Evolutionary conservation across 257 asterid genomes (phyloP).

Genomic region (Forsythia suspensa): DNA sequence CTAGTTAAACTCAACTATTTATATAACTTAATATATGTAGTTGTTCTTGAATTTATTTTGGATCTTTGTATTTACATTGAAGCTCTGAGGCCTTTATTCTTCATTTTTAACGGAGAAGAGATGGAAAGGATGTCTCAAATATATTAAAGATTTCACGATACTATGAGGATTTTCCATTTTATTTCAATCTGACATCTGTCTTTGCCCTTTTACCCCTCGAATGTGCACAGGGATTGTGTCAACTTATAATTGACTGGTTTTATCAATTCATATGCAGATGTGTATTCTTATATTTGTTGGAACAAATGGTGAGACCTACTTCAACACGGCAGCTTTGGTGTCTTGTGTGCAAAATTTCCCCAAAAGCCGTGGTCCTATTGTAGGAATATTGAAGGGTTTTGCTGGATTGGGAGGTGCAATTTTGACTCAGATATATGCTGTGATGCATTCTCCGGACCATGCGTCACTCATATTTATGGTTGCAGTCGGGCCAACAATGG

Average conservation of each 20-base stretch:
- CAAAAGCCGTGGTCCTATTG: constrained; percentile 54
- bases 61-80: background rate
- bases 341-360: constrained; percentile 62
- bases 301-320: constrained; percentile 61
- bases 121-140: no score
- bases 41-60: no score
- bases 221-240: background rate
- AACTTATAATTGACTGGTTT: background rate
- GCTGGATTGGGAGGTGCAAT: constrained; percentile 62
- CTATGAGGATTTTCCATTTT: background rate
- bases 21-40: background rate
- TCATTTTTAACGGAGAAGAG: no score
- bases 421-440: constrained; percentile 47
- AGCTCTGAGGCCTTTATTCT: background rate
- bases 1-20: background rate
- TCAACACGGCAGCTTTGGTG: constrained; percentile 52
- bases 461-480: constrained; percentile 58
- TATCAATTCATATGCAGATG: constrained; percentile 36
- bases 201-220: background rate
- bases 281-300: constrained; percentile 56
- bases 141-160: no score
- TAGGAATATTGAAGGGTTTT: constrained; percentile 56
- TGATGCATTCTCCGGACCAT: constrained; percentile 50
- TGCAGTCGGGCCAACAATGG: constrained; percentile 57
- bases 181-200: background rate